Percentiles rank a stretch among this genome's conserved stretches.
Conservation (phyloP, 2,329 filamentous ascomycete genomes). For the Thielaviopsis punctulata region DNA sequence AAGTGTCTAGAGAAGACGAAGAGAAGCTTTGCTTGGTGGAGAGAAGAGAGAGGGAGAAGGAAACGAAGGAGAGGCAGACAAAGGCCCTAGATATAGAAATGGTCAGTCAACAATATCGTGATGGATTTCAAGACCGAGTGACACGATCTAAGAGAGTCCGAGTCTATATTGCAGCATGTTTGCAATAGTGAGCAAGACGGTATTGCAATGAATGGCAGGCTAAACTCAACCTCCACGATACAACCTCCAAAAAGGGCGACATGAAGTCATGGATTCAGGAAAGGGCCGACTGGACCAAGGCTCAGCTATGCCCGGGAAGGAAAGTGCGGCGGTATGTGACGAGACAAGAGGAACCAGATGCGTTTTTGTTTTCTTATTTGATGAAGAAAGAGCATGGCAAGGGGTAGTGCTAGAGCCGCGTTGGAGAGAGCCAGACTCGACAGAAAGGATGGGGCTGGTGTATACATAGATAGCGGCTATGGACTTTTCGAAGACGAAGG, state of each 20-base stretch:
- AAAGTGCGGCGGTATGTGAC: not conserved
- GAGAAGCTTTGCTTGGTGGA: slow-evolving; percentile 10
- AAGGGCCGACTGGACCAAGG: slow-evolving; percentile 10
- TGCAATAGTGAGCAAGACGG: too few species aligned
- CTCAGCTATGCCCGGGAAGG: slow-evolving; percentile 4
- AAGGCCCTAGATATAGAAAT: slow-evolving; percentile 11
- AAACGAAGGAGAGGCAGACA: slow-evolving; percentile 3
- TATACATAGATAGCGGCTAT: too few species aligned
- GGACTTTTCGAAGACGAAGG: too few species aligned
- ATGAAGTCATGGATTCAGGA: slow-evolving; percentile 5
- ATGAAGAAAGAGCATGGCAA: not conserved
- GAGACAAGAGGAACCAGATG: not conserved
- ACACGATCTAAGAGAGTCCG: not conserved
- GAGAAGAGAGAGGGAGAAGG: slow-evolving; percentile 7
- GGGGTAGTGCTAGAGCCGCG: not conserved
- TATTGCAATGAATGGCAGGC: too few species aligned
- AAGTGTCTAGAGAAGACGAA: not conserved
- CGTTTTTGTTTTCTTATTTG: too few species aligned
- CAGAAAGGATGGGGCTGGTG: too few species aligned
- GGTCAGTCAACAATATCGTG: slow-evolving; percentile 1
- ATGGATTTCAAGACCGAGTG: not conserved
- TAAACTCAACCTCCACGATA: too few species aligned
- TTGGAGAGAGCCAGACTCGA: not conserved
- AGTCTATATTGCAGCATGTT: too few species aligned
- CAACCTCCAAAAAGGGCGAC: not conserved